Percentiles rank a stretch among this genome's conserved stretches.
These are phyloP conservation scores for Trypanosoma cruzi DNA, from an alignment of 208 protist species.

Conservation along the genomic window DNA sequence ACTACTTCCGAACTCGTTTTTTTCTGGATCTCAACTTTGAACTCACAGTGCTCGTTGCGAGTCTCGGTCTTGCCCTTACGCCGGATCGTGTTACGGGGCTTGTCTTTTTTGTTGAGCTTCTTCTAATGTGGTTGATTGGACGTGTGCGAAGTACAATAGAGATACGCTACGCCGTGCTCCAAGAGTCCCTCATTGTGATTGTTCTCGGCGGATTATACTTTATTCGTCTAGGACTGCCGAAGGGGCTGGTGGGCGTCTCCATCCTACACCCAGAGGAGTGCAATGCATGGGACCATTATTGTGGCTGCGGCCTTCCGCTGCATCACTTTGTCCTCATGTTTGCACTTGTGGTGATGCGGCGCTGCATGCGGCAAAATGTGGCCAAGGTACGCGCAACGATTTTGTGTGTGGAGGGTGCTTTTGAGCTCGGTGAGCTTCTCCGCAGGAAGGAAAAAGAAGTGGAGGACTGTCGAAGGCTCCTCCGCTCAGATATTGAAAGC, in stretches of 20 bases:
- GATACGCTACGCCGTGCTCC: neutral
- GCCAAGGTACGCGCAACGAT: conserved; percentile 9
- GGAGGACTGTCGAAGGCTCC: conserved; percentile 10
- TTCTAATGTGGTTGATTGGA: conserved; percentile 19
- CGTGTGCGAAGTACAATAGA: conserved; percentile 18
- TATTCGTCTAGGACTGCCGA: conserved; percentile 29
- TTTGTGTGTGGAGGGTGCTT: conserved; percentile 8
- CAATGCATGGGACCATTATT: conserved; percentile 22
- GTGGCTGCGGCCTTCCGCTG: conserved; percentile 23
- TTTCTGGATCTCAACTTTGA: conserved; percentile 28
- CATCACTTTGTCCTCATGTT: conserved; percentile 22
- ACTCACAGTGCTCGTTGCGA: conserved; percentile 8
- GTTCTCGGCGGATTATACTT: conserved; percentile 12
- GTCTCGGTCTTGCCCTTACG: conserved; percentile 21
- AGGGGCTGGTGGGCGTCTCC: neutral
- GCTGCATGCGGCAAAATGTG: conserved; percentile 8
- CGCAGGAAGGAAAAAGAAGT: conserved; percentile 8
- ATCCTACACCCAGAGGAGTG: conserved; percentile 22
- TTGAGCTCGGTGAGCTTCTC: conserved; percentile 18
- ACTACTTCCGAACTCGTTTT: conserved; percentile 10
- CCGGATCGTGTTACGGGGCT: conserved; percentile 21
- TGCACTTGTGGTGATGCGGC: conserved; percentile 19
- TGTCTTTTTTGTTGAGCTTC: conserved; percentile 16
- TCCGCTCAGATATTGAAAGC: conserved; percentile 24
- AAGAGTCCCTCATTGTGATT: conserved; percentile 8